phyloP scores from a whole-genome alignment of 805 yeast genomes.

The Candida succiphila region DNA sequence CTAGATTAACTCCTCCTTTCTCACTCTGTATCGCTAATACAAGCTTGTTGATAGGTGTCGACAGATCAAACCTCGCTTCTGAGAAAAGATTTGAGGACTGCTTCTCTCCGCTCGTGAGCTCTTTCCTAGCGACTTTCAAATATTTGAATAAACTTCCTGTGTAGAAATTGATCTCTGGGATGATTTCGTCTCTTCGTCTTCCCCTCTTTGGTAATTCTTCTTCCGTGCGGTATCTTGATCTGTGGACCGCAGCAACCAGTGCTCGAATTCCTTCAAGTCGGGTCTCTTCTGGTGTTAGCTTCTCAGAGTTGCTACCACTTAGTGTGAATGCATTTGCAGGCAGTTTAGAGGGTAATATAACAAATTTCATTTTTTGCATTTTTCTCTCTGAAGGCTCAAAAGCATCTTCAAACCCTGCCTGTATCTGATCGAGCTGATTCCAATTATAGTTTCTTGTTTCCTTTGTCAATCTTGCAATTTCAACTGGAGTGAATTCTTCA shows the following conservation, averaged over 20 bases:
- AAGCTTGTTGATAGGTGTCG: conserved; percentile 39
- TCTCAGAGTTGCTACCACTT: conserved; percentile 39
- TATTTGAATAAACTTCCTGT: conserved; percentile 76
- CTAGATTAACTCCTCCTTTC: conserved; percentile 59
- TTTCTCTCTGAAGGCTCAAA: conserved; percentile 43
- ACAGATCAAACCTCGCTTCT: conserved; percentile 32
- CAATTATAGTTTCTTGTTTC: conserved; percentile 60
- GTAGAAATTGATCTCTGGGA: conserved; percentile 75
- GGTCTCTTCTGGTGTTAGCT: conserved; percentile 73
- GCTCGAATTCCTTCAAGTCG: conserved; percentile 82
- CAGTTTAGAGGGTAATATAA: conserved; percentile 68
- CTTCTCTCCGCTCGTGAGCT: conserved; percentile 10
- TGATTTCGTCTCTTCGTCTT: conserved; percentile 32
- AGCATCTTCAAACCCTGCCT: conserved; percentile 87
- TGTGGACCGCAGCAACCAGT: conserved; percentile 51
- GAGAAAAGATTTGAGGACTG: conserved; percentile 12
- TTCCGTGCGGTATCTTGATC: conserved; percentile 37
- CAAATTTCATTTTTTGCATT: conserved; percentile 69
- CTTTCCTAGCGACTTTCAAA: conserved; percentile 28
- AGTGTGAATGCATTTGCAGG: conserved; percentile 38
- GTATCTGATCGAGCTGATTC: conserved; percentile 82
- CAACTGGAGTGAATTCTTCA: conserved; percentile 47
- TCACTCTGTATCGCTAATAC: conserved; percentile 60
- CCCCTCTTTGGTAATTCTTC: conserved; percentile 29
- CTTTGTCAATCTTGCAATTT: conserved; percentile 43